phyloP scores from a whole-genome alignment of 2,329 filamentous ascomycete genomes.

The Penicillium sp. region DNA sequence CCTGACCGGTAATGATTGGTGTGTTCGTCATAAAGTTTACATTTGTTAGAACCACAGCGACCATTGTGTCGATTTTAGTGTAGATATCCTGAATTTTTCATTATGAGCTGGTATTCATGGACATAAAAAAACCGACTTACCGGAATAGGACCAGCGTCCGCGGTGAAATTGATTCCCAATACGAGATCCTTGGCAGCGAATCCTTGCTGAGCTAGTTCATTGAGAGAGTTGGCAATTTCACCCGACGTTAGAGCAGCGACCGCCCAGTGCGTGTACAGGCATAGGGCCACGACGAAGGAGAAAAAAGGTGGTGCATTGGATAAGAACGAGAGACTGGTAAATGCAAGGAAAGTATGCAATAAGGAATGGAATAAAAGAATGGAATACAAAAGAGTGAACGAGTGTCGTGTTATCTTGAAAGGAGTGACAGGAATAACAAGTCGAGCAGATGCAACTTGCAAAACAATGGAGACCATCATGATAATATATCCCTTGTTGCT shows the following conservation, averaged over 20 bases:
- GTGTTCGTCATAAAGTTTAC: constrained; percentile 9
- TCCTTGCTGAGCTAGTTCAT: constrained; percentile 13
- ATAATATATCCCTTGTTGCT: neutral
- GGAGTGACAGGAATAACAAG: constrained; percentile 1
- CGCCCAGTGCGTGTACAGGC: neutral
- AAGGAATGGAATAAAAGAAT: neutral
- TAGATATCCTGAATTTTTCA: constrained; percentile 4
- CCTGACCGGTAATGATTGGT: constrained; percentile 5
- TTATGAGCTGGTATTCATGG: neutral
- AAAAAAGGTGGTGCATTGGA: neutral
- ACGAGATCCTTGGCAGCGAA: constrained; percentile 14
- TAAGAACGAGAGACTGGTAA: neutral
- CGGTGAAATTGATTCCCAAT: constrained; percentile 8
- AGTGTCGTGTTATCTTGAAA: neutral
- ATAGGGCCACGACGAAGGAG: neutral
- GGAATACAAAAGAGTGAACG: neutral
- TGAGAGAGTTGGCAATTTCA: constrained; percentile 15
- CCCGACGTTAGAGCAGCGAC: constrained; percentile 5
- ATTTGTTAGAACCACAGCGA: constrained; percentile 8
- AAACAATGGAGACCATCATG: neutral
- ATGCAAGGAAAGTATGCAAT: neutral
- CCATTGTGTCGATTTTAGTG: constrained; percentile 10
- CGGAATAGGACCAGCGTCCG: constrained; percentile 6
- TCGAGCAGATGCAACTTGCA: neutral
- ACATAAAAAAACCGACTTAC: neutral